Evolutionary conservation across 2,329 filamentous ascomycete species (phyloP), one percentile per base, ranked within the genome.

Genomic region (Xylariaceae sp.): DNA sequence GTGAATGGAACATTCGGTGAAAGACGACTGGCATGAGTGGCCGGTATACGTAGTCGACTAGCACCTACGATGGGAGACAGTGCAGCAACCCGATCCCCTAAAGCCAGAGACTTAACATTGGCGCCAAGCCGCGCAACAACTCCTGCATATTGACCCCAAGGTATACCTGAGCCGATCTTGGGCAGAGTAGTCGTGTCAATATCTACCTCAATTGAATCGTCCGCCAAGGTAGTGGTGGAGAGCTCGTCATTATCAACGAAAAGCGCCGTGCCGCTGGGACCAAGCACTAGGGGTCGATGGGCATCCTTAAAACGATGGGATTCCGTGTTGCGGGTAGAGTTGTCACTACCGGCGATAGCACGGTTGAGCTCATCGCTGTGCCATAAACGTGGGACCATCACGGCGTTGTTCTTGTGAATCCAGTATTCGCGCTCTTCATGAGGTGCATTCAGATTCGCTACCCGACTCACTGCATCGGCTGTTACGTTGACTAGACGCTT

Each of bases 351-450:
- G 11, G 30, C 21, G 13, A 63, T 44, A n/a, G 50, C 42, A 4
- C 30, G 26, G 35, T 61, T 59, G 3, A 63, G 50, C 26, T 44
- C 16, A n/a, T 50, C 48, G 32, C 48, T 59, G 24, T 16, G 45
- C 16, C 27, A 53, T 15, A 64, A 33, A 13, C 61, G 61, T 3
- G 61, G 61, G 15, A 62, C 32, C 3, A 56, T n/a, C 2, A 62
- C 53, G 7, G 37, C 26, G 2, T 39, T 51, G 10, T 54, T 44
- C 1, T 42, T 18, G 6, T n/a, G 20, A 2, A 64, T 36, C 3
- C 50, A 26, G 36, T 57, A 61, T 24, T 61, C 59, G 15, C 59
- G 59, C 35, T 61, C 59, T 1, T 27, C 21, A 26, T 56, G 37
- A 3, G 21, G n/a, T 4, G n/a, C 24, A n/a, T 13, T 7, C 6